Conservation (phyloP, 2,329 filamentous ascomycete species). For the Venturia asperata region DNA sequence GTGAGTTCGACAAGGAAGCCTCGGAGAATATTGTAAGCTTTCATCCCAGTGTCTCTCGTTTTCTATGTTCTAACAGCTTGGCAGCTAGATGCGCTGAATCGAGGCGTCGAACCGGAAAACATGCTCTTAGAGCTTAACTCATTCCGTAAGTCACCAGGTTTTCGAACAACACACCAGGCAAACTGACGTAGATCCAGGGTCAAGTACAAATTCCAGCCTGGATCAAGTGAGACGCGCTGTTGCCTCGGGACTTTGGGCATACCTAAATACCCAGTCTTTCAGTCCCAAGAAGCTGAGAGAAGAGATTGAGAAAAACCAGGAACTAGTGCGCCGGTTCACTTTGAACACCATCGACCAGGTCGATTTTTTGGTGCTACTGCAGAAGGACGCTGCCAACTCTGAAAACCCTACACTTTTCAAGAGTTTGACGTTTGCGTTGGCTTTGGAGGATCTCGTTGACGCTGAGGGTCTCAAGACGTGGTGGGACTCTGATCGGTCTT, state of each 20-base stretch:
- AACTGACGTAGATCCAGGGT: background rate
- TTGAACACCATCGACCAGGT: conserved; percentile 56
- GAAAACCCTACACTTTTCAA: background rate
- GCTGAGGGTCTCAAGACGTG: conserved; percentile 82
- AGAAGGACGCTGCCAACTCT: conserved; percentile 64
- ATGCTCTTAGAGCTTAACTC: conserved; percentile 92
- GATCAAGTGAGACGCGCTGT: conserved; percentile 81
- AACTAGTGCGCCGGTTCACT: conserved; percentile 24
- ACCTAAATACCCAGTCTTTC: conserved; percentile 56
- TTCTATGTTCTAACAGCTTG: background rate
- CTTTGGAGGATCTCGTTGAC: conserved; percentile 75
- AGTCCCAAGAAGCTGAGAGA: background rate
- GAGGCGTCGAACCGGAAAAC: conserved; percentile 66
- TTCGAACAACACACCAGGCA: background rate
- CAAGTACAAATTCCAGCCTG: conserved; percentile 78
- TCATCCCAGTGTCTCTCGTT: background rate
- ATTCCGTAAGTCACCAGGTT: conserved; percentile 56
- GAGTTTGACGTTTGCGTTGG: conserved; percentile 42
- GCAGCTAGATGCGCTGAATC: conserved; percentile 70
- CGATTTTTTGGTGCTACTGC: conserved; percentile 74
- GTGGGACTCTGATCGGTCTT: conserved; percentile 73
- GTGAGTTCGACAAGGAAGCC: conserved; percentile 79
- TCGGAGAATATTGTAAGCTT: conserved; percentile 59
- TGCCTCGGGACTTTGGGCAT: conserved; percentile 75
- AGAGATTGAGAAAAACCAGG: conserved; percentile 35